A percentile compares a stretch with the other conserved stretches of the same genome.
These are phyloP conservation scores for Geotrichum fermentans DNA, from an alignment of 1,139 yeast genomes.

Conservation along the genomic window DNA sequence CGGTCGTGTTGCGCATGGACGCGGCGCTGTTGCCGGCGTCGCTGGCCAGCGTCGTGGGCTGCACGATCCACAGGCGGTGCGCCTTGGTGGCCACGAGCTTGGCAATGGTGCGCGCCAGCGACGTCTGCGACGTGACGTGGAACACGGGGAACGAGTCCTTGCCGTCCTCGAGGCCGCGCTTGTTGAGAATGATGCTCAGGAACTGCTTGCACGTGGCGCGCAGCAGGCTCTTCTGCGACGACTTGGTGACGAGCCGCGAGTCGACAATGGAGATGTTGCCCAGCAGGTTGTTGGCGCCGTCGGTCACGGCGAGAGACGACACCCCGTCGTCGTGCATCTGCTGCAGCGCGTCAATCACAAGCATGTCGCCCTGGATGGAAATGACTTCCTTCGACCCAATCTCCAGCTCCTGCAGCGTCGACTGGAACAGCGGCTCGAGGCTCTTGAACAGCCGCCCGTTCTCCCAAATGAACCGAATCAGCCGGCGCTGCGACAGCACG, in stretches of 20 bases:
- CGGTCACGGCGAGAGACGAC: constrained; percentile 88
- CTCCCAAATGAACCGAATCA: constrained; percentile 81
- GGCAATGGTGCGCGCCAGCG: constrained; percentile 85
- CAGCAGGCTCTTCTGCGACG: constrained; percentile 73
- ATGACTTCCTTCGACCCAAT: constrained; percentile 68
- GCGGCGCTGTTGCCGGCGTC: constrained; percentile 13
- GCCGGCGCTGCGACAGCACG: constrained; percentile 83
- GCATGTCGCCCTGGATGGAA: constrained; percentile 78
- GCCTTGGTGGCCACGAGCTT: constrained; percentile 91
- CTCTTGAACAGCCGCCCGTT: constrained; percentile 81
- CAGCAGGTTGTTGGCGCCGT: constrained; percentile 62
- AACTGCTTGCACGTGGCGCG: constrained; percentile 83
- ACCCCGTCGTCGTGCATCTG: constrained; percentile 82
- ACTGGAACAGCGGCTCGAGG: constrained; percentile 65
- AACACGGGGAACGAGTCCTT: constrained; percentile 95
- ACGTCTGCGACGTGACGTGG: constrained; percentile 77
- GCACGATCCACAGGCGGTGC: constrained; percentile 91
- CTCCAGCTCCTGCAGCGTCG: constrained; percentile 60
- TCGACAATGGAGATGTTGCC: constrained; percentile 95
- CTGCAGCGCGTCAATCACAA: constrained; percentile 75
- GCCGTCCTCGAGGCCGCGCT: constrained; percentile 87
- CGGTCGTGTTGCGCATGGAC: constrained; percentile 42
- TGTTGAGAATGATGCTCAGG: constrained; percentile 75
- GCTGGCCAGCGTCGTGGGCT: too few species aligned
- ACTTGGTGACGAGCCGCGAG: constrained; percentile 77